Conservation (phyloP, 73 alveolate species). For the Paraurostyla sp. region DNA sequence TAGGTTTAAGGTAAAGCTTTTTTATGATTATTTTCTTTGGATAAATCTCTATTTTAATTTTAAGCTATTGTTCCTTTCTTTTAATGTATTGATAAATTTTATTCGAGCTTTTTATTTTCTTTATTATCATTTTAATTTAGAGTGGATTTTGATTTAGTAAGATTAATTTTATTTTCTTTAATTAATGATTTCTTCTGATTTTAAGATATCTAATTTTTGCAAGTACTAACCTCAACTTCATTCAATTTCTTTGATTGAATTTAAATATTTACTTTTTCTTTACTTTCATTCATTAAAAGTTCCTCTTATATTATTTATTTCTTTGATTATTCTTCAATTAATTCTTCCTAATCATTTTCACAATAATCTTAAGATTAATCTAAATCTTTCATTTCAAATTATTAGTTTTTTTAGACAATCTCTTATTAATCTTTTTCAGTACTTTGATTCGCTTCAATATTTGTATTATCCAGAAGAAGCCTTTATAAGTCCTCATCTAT, state of each 20-base stretch:
- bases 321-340: not conserved
- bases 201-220: not conserved
- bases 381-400: not conserved
- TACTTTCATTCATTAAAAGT: no score
- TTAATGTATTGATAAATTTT: no score
- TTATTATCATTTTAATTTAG: no score
- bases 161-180: not conserved
- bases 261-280: no score
- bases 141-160: not conserved
- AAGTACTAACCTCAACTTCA: not conserved
- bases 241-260: not conserved
- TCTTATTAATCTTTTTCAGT: not conserved
- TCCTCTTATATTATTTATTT: not conserved
- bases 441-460: not conserved
- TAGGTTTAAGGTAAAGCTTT: not conserved
- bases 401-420: not conserved
- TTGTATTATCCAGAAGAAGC: not conserved
- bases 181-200: not conserved
- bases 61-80: no score
- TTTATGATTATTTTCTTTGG: no score
- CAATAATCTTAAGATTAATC: not conserved
- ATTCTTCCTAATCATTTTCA: not conserved
- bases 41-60: no score
- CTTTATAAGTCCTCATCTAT: not conserved
- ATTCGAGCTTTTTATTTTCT: no score